These are phyloP conservation scores for Backusella tuberculispora DNA, from an alignment of 192 early-diverging fungal genomes.

Conservation along the genomic window DNA sequence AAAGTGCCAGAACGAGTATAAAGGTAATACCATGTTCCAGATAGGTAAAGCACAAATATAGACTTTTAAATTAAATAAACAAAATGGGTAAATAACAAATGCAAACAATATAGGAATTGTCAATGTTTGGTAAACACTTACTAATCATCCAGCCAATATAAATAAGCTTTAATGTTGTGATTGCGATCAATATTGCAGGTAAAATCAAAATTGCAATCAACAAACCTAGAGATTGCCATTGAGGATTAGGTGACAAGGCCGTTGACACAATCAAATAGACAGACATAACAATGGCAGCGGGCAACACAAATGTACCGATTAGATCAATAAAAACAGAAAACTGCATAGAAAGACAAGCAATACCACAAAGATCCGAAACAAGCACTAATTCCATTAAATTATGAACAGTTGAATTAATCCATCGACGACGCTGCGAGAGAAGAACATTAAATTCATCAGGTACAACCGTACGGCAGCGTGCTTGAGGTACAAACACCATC, in stretches of 20 bases:
- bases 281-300: constrained; percentile 75
- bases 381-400: constrained; percentile 85
- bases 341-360: constrained; percentile 88
- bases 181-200: constrained; percentile 86
- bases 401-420: constrained; percentile 95
- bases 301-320: constrained; percentile 73
- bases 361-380: constrained; percentile 86
- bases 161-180: constrained; percentile 79
- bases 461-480: constrained; percentile 81
- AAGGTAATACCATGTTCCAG: constrained; percentile 93
- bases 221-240: constrained; percentile 64
- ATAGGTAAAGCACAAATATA: constrained; percentile 83
- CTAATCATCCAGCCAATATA: constrained; percentile 91
- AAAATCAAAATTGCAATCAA: constrained; percentile 80
- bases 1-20: constrained; percentile 95
- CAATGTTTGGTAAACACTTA: constrained; percentile 31
- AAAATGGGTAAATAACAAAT: neutral
- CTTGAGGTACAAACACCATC: constrained; percentile 84
- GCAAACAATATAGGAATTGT: neutral
- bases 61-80: constrained; percentile 58
- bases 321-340: constrained; percentile 75
- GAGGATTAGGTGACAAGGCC: constrained; percentile 24
- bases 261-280: constrained; percentile 70
- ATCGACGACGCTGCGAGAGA: constrained; percentile 86
- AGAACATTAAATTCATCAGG: constrained; percentile 84